phyloP scores from a whole-genome alignment of 2,329 filamentous ascomycete species.

The Diaporthe aspalathi region DNA sequence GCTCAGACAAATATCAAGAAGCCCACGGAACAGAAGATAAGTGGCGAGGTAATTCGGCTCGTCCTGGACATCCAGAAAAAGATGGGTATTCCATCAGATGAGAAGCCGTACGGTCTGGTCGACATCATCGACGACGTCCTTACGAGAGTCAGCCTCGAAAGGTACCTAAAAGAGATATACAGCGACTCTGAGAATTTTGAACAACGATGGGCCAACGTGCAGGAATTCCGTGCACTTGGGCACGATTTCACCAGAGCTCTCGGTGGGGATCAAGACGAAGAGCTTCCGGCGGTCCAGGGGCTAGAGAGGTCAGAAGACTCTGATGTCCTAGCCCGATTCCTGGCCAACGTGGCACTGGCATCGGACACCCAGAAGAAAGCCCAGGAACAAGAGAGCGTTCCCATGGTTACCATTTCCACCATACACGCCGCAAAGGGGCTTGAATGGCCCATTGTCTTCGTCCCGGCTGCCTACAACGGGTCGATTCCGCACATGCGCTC shows the following conservation, averaged over 20 bases:
- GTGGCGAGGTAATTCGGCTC: conserved; percentile 59
- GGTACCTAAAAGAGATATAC: conserved; percentile 78
- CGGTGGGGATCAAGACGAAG: conserved; percentile 61
- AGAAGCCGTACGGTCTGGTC: conserved; percentile 54
- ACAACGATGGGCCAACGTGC: conserved; percentile 85
- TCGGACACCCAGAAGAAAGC: conserved; percentile 78
- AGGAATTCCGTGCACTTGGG: conserved; percentile 86
- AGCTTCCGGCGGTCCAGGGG: conserved; percentile 76
- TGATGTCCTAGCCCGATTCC: conserved; percentile 76
- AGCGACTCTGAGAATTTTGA: conserved; percentile 80
- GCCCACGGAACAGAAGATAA: conserved; percentile 64
- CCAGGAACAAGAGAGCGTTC: conserved; percentile 64
- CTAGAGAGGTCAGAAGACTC: conserved; percentile 76
- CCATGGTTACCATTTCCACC: conserved; percentile 88
- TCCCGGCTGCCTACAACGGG: conserved; percentile 89
- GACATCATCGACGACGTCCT: conserved; percentile 65
- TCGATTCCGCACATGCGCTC: conserved; percentile 90
- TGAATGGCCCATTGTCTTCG: conserved; percentile 96
- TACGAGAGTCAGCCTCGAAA: conserved; percentile 76
- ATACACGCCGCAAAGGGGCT: conserved; percentile 97
- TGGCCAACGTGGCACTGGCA: conserved; percentile 91
- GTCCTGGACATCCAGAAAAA: conserved; percentile 53
- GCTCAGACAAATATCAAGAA: conserved; percentile 63
- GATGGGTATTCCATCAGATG: conserved; percentile 46
- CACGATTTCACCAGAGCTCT: conserved; percentile 71